Percentiles rank a stretch among this genome's conserved stretches.
Conservation (phyloP, 257 asterid species). For the Solanum gracilifrons region DNA sequence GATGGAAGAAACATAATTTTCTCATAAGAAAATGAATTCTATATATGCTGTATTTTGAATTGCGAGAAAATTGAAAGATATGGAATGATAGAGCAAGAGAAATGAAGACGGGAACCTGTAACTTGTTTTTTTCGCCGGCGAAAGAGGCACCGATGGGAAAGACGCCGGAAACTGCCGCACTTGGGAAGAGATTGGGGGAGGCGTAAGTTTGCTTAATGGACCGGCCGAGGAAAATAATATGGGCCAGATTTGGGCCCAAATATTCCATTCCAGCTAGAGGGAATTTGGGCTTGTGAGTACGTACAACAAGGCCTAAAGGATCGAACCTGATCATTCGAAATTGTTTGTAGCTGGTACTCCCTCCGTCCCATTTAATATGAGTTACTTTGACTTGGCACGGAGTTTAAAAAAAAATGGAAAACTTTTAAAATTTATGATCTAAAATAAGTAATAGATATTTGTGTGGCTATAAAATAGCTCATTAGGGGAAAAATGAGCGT, state of each 20-base stretch:
- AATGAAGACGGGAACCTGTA: not conserved
- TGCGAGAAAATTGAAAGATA: not conserved
- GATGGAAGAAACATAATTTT: slow-evolving; percentile 7
- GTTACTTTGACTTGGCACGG: too few species aligned
- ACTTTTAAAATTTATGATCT: too few species aligned
- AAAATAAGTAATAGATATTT: too few species aligned
- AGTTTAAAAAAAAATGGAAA: too few species aligned
- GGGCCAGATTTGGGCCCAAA: not conserved
- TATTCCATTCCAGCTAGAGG: not conserved
- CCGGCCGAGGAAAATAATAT: not conserved
- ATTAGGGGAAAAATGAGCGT: too few species aligned
- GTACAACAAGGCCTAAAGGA: not conserved
- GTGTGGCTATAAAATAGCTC: too few species aligned
- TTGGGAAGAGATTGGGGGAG: not conserved
- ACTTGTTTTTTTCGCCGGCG: not conserved
- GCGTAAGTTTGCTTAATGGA: not conserved
- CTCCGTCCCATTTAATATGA: too few species aligned
- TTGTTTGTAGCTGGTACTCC: not conserved
- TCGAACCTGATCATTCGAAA: not conserved
- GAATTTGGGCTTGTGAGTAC: not conserved
- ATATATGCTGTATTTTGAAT: not conserved
- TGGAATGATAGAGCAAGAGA: not conserved
- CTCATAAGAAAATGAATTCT: not conserved
- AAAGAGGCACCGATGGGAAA: not conserved
- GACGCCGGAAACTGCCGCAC: not conserved